These are phyloP conservation scores for Talaromyces stipitatus DNA, from an alignment of 495 filamentous ascomycete genomes.

Conservation along the genomic window DNA sequence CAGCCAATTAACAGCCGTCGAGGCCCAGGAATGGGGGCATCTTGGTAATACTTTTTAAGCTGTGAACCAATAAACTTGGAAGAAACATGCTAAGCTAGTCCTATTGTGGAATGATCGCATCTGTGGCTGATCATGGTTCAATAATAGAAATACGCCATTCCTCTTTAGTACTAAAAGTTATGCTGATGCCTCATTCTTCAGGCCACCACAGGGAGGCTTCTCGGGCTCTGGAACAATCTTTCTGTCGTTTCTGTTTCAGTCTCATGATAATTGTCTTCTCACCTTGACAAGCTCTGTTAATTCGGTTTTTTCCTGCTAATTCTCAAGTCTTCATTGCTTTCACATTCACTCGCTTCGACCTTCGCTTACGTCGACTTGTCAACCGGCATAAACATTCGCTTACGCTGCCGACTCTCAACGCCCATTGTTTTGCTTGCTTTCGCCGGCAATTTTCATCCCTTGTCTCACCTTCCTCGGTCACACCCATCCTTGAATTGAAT, in stretches of 20 bases:
- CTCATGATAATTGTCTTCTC: constrained; percentile 6
- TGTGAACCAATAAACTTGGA: neutral
- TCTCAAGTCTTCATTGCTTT: neutral
- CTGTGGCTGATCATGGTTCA: neutral
- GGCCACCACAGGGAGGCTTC: neutral
- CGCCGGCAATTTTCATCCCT: constrained; percentile 14
- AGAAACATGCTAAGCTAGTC: neutral
- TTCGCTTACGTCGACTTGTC: neutral
- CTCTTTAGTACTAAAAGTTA: neutral
- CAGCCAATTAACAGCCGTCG: neutral
- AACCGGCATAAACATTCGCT: neutral
- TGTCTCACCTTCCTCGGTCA: constrained; percentile 8
- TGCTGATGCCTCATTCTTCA: neutral
- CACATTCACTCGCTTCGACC: neutral
- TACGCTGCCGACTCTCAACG: neutral
- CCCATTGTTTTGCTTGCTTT: neutral
- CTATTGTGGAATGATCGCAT: neutral
- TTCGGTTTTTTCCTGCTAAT: neutral
- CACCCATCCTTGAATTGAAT: neutral
- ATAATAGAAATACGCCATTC: neutral
- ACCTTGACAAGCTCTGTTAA: neutral
- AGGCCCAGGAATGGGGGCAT: neutral
- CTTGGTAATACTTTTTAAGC: too few species aligned
- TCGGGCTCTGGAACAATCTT: constrained; percentile 1
- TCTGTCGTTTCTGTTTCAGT: constrained; percentile 10